Percentiles rank a stretch among this genome's conserved stretches.
phyloP scores from a whole-genome alignment of 1,139 yeast species.

The Diutina pseudorugosa region DNA sequence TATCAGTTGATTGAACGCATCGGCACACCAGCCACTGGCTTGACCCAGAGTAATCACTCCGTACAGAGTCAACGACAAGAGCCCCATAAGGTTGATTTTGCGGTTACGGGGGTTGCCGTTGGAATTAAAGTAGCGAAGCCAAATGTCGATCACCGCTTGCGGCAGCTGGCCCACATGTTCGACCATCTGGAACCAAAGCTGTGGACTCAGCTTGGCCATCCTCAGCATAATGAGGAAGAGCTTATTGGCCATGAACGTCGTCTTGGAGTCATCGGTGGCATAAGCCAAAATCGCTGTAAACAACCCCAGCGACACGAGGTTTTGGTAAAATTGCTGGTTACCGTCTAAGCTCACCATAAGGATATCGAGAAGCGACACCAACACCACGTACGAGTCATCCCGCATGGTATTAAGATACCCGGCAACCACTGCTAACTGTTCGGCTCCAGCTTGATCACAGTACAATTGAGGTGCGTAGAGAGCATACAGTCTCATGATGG shows the following conservation, averaged over 20 bases:
- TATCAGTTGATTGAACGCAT: conserved; percentile 12
- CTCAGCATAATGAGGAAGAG: conserved; percentile 43
- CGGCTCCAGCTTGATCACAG: conserved; percentile 14
- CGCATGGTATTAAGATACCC: conserved; percentile 50
- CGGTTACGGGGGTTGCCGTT: conserved; percentile 59
- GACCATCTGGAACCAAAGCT: conserved; percentile 26
- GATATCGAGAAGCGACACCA: conserved; percentile 50
- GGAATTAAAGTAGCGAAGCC: conserved; percentile 29
- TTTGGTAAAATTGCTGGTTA: conserved; percentile 19
- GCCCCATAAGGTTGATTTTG: conserved; percentile 51
- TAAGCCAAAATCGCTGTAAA: conserved; percentile 33
- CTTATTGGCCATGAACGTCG: conserved; percentile 38
- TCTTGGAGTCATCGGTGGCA: conserved; percentile 36
- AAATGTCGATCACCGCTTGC: conserved; percentile 16
- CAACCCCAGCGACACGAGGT: conserved; percentile 34
- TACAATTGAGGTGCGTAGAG: conserved; percentile 45
- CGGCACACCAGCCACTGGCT: background rate
- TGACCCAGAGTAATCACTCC: conserved; percentile 10
- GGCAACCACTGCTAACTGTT: conserved; percentile 41
- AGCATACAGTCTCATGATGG: conserved; percentile 61
- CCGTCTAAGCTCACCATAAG: conserved; percentile 22
- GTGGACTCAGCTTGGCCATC: conserved; percentile 35
- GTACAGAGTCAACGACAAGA: conserved; percentile 27
- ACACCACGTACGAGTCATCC: conserved; percentile 53
- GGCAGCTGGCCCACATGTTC: conserved; percentile 18